Percentiles rank a stretch among this genome's conserved stretches.
Conservation (phyloP, 2,329 filamentous ascomycete genomes). For the Stachybotrys chlorohalonatus region DNA sequence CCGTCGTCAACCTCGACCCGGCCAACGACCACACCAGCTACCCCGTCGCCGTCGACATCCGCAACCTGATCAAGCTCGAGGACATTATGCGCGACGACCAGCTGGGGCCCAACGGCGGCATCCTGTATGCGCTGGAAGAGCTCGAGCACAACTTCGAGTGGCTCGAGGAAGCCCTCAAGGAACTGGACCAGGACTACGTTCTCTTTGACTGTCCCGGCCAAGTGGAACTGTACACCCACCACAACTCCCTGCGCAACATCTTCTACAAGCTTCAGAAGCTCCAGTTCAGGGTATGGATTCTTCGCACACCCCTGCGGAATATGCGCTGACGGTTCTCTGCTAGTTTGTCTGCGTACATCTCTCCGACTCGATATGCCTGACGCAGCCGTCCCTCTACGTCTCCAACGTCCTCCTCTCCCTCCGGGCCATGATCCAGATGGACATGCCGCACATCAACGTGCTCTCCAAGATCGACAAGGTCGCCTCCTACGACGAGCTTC, state of each 20-base stretch:
- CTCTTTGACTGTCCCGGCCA: constrained; percentile 96
- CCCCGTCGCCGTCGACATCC: constrained; percentile 81
- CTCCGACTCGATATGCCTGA: constrained; percentile 88
- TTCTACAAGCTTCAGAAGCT: constrained; percentile 85
- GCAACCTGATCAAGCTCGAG: constrained; percentile 79
- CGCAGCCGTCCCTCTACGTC: constrained; percentile 87
- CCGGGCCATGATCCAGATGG: constrained; percentile 96
- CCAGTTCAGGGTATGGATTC: constrained; percentile 69
- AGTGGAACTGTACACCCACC: constrained; percentile 94
- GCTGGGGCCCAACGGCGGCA: constrained; percentile 84
- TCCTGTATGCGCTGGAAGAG: constrained; percentile 91
- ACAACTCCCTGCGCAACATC: constrained; percentile 83
- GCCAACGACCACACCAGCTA: constrained; percentile 92
- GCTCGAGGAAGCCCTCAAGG: constrained; percentile 72
- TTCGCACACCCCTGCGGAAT: background rate
- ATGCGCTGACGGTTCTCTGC: background rate
- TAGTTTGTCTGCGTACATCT: constrained; percentile 91
- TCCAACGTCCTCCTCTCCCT: constrained; percentile 89
- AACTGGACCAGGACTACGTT: constrained; percentile 81
- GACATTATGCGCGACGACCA: constrained; percentile 90
- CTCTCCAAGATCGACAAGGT: constrained; percentile 97
- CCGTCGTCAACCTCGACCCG: constrained; percentile 91
- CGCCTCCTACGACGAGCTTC: constrained; percentile 70
- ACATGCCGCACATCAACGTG: constrained; percentile 91
- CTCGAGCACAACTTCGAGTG: constrained; percentile 91